Percentiles rank a stretch among this genome's conserved stretches.
These are phyloP conservation scores for Beauveria scarabaeidicola DNA, from an alignment of 2,329 filamentous ascomycete species.

Conservation along the genomic window DNA sequence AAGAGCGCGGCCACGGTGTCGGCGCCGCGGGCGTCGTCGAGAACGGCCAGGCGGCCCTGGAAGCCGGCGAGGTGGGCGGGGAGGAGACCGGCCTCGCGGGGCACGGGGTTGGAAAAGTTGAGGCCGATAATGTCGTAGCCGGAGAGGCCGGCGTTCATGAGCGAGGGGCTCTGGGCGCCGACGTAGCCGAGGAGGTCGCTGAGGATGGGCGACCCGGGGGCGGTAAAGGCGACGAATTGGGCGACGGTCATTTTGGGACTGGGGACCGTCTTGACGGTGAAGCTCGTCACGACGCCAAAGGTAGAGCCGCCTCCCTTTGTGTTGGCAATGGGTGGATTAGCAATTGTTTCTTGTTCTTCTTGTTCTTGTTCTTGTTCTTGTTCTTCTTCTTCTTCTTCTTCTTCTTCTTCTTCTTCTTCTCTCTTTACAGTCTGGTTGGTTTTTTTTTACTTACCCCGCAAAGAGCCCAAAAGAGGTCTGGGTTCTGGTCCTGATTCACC, in stretches of 20 bases:
- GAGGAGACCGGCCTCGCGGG: constrained; percentile 15
- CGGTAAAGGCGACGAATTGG: constrained; percentile 17
- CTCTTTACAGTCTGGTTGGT: too few species aligned
- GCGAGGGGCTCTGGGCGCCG: constrained; percentile 22
- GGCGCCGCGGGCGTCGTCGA: constrained; percentile 24
- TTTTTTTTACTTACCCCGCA: constrained; percentile 47
- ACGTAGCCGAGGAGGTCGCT: constrained; percentile 40
- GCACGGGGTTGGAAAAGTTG: constrained; percentile 26
- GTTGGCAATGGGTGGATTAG: constrained; percentile 14
- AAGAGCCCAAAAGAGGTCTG: constrained; percentile 57
- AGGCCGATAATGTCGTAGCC: constrained; percentile 36
- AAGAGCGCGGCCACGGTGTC: constrained; percentile 20
- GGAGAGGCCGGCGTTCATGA: constrained; percentile 40
- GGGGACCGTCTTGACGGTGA: constrained; percentile 46
- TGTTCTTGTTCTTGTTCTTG: too few species aligned
- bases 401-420: too few species aligned
- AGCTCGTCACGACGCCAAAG: constrained; percentile 50
- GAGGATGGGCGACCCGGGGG: constrained; percentile 27
- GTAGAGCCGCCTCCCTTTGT: constrained; percentile 52
- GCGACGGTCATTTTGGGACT: constrained; percentile 26
- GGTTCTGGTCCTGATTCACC: constrained; percentile 43
- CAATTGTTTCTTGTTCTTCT: not conserved
- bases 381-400: too few species aligned
- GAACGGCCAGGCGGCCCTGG: constrained; percentile 25
- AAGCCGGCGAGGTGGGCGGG: constrained; percentile 28